Base-by-base conservation (phyloP, 1,139 yeast species). In the Hansenula anomala region DNA sequence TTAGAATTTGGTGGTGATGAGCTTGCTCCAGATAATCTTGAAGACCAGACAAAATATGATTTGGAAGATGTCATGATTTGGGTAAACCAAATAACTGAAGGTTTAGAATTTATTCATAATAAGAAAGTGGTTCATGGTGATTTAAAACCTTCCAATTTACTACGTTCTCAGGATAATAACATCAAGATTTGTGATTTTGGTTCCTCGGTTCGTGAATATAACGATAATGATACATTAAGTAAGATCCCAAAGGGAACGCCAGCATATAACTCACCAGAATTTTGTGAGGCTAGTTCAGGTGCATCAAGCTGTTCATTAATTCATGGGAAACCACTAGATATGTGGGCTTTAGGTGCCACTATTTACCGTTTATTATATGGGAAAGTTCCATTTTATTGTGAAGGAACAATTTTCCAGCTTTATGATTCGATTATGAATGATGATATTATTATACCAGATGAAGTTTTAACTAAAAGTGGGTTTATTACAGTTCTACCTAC, bases 31-130 rank as follows among this genome's bases (percentile, higher is more conserved):
- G 4, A n/a, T 26, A 13, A 23, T 32, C 12, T 20, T 25, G 8
- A 15, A 18, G 31, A 16, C 9, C 13, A 14, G 5, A 18, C 32
- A 20, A 17, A 26, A 11, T 25, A 38, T 35, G 14, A 16, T 9
- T 5, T 23, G 24, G 15, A 18, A 38, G 12, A 23, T 81, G 52
- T 30, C 5, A 8, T 20, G 4, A 10, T 15, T n/a, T 30, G 27
- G 26, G 11, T 23, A 15, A 23, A 18, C 2, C 46, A 41, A 27
- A 12, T 43, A 9, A 16, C 37, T 14, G 18, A 20, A 8, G 46
- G 36, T 3, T n/a, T 42, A 3, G 27, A 28, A 9, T 26, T 36
- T 17, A 15, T 45, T 8, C 49, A 45, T 22, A 24, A 36, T 4
- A 11, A 19, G 8, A 16, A 19, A 2, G 30, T 43, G 2, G 25